Evolutionary conservation across 305 asterid species (phyloP).

Genomic region (Solanum chacoense): DNA sequence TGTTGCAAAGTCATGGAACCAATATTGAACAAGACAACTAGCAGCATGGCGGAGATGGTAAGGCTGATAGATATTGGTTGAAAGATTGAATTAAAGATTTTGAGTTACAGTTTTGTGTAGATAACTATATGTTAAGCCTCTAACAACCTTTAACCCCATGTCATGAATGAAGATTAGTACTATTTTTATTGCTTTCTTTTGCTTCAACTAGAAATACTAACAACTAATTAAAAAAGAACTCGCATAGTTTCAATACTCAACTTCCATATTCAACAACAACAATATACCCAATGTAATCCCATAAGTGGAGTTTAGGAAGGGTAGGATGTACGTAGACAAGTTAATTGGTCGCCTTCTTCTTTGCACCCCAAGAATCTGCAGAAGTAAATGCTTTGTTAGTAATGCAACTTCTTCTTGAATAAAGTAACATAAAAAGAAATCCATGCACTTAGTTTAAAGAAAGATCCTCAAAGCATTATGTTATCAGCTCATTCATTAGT

Average conservation of each 20-base stretch:
- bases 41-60: too few species aligned
- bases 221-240: too few species aligned
- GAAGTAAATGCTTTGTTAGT: background rate
- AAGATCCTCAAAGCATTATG: background rate
- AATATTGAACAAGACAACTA: too few species aligned
- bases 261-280: background rate
- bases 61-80: too few species aligned
- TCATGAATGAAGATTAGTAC: background rate
- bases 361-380: background rate
- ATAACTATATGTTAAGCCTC: background rate
- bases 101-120: background rate
- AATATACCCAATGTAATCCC: too few species aligned
- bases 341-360: background rate
- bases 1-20: constrained; percentile 6
- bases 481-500: background rate
- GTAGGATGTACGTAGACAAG: background rate
- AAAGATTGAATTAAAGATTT: background rate
- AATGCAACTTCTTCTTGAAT: background rate
- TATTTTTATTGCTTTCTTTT: background rate
- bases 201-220: background rate
- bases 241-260: background rate
- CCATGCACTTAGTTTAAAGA: background rate
- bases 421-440: background rate
- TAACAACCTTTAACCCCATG: background rate
- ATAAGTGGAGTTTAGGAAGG: too few species aligned